These are phyloP conservation scores for Arachis monticola DNA, from an alignment of 331 rosid species.

Conservation along the genomic window DNA sequence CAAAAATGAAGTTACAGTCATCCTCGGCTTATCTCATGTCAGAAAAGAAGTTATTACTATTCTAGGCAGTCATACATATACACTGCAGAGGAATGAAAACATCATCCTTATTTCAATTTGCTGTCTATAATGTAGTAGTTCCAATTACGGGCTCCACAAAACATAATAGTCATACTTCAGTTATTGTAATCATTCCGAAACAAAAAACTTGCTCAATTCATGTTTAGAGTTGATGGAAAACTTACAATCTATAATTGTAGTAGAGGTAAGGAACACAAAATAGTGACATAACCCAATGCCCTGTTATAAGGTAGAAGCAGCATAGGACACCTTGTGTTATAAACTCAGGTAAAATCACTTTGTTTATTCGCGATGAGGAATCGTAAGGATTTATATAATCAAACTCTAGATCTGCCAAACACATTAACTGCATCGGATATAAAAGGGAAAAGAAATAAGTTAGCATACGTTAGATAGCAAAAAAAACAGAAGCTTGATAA, in stretches of 20 bases:
- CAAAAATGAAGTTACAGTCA: not conserved
- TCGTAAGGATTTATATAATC: constrained; percentile 97
- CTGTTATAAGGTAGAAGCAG: constrained; percentile 70
- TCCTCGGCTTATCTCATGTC: constrained; percentile 7
- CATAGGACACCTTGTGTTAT: constrained; percentile 61
- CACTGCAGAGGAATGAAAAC: constrained; percentile 20
- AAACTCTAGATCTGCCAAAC: constrained; percentile 92
- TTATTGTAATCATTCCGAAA: constrained; percentile 11
- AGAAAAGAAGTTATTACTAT: constrained; percentile 3
- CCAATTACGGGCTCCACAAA: not conserved
- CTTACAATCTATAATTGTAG: constrained; percentile 84
- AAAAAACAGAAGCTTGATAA: constrained; percentile 1
- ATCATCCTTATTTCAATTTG: constrained; percentile 21
- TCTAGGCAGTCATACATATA: not conserved
- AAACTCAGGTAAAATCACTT: constrained; percentile 79
- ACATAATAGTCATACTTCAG: not conserved
- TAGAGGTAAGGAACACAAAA: constrained; percentile 77
- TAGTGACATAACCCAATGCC: constrained; percentile 92
- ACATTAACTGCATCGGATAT: constrained; percentile 79
- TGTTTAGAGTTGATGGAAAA: constrained; percentile 32
- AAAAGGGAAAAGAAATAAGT: not conserved
- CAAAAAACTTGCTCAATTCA: constrained; percentile 9
- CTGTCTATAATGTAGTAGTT: not conserved
- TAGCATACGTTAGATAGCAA: constrained; percentile 19
- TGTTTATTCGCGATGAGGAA: constrained; percentile 79